Evolutionary conservation across 257 asterid genomes (phyloP).

Genomic region (Solanum chmielewskii): DNA sequence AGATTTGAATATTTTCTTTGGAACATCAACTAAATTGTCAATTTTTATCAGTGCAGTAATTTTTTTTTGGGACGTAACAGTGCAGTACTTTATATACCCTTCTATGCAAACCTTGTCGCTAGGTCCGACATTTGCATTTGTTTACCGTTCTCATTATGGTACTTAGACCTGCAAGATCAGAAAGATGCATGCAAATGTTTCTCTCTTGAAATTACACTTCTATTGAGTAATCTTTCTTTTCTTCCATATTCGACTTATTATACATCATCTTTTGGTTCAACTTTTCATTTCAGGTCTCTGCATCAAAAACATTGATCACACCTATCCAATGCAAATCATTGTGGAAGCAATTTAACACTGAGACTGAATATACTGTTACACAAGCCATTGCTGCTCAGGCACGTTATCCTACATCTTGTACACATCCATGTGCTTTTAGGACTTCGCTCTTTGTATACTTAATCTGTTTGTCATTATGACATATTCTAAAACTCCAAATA

Average conservation of each 20-base stretch:
- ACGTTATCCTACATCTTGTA: conserved; percentile 4
- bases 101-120: neutral
- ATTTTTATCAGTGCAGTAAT: neutral
- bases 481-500: neutral
- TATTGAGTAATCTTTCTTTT: neutral
- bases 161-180: neutral
- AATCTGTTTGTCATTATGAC: neutral
- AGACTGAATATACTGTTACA: conserved; percentile 83
- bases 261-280: neutral
- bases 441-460: neutral
- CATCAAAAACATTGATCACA: conserved; percentile 73
- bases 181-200: neutral
- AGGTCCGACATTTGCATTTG: neutral
- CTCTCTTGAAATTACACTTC: neutral
- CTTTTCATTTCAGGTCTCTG: conserved; percentile 38
- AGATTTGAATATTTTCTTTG: neutral
- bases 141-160: neutral
- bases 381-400: conserved; percentile 98
- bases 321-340: conserved; percentile 93
- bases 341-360: conserved; percentile 85
- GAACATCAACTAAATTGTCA: neutral
- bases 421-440: neutral
- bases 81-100: neutral
- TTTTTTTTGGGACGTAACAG: neutral
- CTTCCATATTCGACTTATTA: neutral